Evolutionary conservation across 2,329 filamentous ascomycete species (phyloP).

Genomic region (Clarireedia homoeocarpa): DNA sequence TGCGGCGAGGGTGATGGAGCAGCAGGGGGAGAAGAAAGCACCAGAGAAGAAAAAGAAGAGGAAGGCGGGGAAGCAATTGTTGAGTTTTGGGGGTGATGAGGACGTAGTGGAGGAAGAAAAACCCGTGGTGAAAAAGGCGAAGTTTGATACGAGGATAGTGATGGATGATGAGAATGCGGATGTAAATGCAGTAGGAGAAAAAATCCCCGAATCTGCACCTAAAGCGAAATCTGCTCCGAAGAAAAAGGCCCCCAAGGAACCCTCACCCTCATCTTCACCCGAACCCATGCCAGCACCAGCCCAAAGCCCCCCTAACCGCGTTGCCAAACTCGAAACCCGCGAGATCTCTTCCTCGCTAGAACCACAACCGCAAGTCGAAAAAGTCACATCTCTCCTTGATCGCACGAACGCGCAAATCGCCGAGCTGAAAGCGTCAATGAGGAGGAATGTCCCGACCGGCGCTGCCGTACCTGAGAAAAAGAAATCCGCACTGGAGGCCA

Average conservation of each 20-base stretch:
- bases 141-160: slow-evolving; percentile 71
- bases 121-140: slow-evolving; percentile 58
- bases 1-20: slow-evolving; percentile 41
- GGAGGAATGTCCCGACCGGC: slow-evolving; percentile 45
- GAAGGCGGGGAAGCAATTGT: slow-evolving; percentile 65
- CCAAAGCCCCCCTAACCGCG: slow-evolving; percentile 22
- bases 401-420: slow-evolving; percentile 74
- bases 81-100: slow-evolving; percentile 68
- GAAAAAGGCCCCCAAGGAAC: slow-evolving; percentile 24
- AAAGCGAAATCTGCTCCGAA: slow-evolving; percentile 27
- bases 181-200: neutral
- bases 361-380: slow-evolving; percentile 30
- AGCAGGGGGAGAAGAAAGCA: slow-evolving; percentile 36
- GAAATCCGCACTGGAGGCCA: slow-evolving; percentile 61
- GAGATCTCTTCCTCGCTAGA: slow-evolving; percentile 32
- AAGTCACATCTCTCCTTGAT: slow-evolving; percentile 44
- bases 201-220: slow-evolving; percentile 27
- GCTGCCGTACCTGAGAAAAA: slow-evolving; percentile 48
- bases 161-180: slow-evolving; percentile 44
- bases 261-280: slow-evolving; percentile 32
- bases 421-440: slow-evolving; percentile 74
- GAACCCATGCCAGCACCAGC: slow-evolving; percentile 28
- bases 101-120: slow-evolving; percentile 42
- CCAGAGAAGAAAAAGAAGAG: slow-evolving; percentile 55
- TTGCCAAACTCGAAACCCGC: slow-evolving; percentile 27